phyloP scores from a whole-genome alignment of 2,329 filamentous ascomycete species.

The Fusarium nygamai region DNA sequence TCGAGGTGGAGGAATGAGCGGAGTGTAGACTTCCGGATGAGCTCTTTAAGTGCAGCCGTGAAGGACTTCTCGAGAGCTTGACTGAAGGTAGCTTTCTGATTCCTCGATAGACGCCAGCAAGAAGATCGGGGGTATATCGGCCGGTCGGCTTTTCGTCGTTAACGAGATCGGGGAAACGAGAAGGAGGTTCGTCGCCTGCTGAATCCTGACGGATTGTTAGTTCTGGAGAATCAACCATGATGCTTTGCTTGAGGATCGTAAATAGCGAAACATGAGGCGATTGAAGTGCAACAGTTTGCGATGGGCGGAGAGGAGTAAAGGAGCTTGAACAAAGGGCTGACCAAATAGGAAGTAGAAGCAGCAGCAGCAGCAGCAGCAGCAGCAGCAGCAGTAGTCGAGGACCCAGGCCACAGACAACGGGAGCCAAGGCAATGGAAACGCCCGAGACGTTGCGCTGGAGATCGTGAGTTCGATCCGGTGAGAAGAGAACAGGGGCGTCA shows the following conservation, averaged over 20 bases:
- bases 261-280: conserved; percentile 25
- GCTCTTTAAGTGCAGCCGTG: conserved; percentile 52
- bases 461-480: conserved; percentile 42
- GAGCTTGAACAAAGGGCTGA: conserved; percentile 27
- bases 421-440: conserved; percentile 28
- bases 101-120: conserved; percentile 63
- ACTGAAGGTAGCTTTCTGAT: conserved; percentile 59
- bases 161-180: conserved; percentile 57
- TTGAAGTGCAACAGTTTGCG: conserved; percentile 4
- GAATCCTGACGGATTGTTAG: conserved; percentile 48
- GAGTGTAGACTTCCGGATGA: conserved; percentile 32
- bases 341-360: conserved; percentile 30
- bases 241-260: conserved; percentile 19
- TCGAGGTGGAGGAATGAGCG: conserved; percentile 30
- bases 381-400: neutral
- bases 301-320: conserved; percentile 5
- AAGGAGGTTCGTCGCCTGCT: conserved; percentile 47
- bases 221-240: conserved; percentile 44
- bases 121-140: conserved; percentile 55
- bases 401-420: conserved; percentile 4
- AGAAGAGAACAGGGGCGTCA: conserved; percentile 36
- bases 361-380: no score
- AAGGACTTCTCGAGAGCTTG: conserved; percentile 57
- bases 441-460: conserved; percentile 36
- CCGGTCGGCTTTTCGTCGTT: conserved; percentile 52